These are phyloP conservation scores for Daldinia bambusicola DNA, from an alignment of 495 filamentous ascomycete species.

Conservation along the genomic window DNA sequence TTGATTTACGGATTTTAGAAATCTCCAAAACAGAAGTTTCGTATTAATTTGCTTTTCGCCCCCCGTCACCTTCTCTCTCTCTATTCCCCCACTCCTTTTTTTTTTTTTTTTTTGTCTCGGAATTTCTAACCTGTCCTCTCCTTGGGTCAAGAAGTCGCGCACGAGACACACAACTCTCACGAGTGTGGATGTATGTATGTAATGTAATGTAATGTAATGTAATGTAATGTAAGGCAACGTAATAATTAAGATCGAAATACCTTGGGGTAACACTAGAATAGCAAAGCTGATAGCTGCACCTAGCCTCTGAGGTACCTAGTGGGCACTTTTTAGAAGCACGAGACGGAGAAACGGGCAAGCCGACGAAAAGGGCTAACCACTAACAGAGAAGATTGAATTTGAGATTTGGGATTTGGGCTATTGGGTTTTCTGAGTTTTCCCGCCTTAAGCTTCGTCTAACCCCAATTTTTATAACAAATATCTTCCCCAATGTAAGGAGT, in stretches of 20 bases:
- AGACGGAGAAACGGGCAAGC: conserved; percentile 8
- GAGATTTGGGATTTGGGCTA: not conserved
- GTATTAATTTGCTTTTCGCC: conserved; percentile 28
- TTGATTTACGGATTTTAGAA: not conserved
- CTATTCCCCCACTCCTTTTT: conserved; percentile 5
- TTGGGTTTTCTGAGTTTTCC: conserved; percentile 8
- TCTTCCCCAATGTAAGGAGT: conserved; percentile 28
- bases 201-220: conserved; percentile 5
- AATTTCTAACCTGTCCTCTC: conserved; percentile 3
- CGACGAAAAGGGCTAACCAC: not conserved
- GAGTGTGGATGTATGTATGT: conserved; percentile 11
- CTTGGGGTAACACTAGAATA: not conserved
- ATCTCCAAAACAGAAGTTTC: conserved; percentile 17
- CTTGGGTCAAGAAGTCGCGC: conserved; percentile 30
- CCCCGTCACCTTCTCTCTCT: not conserved
- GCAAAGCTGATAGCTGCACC: not conserved
- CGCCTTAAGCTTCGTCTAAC: not conserved
- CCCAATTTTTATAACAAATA: conserved; percentile 2
- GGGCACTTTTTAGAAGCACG: not conserved
- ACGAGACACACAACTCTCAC: conserved; percentile 8
- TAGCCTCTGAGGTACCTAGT: too few relatives aligned
- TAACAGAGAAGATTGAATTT: not conserved
- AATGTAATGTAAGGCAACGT: too few relatives aligned
- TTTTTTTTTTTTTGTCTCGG: conserved; percentile 1
- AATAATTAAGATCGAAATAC: too few relatives aligned